These are phyloP conservation scores for Capillidium rhysosporum DNA, from an alignment of 371 early-diverging fungal genomes.

Conservation along the genomic window DNA sequence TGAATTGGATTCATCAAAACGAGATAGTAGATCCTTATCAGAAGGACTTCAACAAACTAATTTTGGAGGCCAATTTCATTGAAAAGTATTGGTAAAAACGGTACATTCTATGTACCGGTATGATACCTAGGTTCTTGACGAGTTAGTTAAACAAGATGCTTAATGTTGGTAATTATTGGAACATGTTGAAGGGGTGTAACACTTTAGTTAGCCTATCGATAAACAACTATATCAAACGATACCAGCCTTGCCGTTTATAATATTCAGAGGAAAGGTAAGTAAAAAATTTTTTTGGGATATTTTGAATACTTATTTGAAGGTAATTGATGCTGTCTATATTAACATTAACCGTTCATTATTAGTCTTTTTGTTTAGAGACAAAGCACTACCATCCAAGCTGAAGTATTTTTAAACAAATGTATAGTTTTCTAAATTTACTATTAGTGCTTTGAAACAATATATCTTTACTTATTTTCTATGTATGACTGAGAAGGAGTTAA, in stretches of 20 bases:
- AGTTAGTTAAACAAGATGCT: conserved; percentile 56
- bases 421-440: not conserved
- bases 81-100: conserved; percentile 72
- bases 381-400: conserved; percentile 47
- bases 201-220: conserved; percentile 11
- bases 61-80: conserved; percentile 12
- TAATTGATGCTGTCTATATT: conserved; percentile 52
- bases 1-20: conserved; percentile 76
- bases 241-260: not conserved
- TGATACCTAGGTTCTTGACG: conserved; percentile 55
- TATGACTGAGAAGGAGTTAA: conserved; percentile 49
- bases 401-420: conserved; percentile 21
- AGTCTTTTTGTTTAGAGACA: conserved; percentile 38
- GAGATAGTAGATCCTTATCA: conserved; percentile 62
- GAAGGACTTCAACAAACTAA: conserved; percentile 8
- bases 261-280: conserved; percentile 24
- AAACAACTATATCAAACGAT: conserved; percentile 5
- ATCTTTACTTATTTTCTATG: conserved; percentile 86
- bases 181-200: conserved; percentile 76
- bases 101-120: conserved; percentile 39
- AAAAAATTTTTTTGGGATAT: not conserved
- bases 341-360: conserved; percentile 53
- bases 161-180: conserved; percentile 81
- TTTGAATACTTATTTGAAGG: conserved; percentile 34
- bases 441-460: conserved; percentile 75